Base-by-base conservation (phyloP, 257 asterid genomes). In the Capsicum rhomboideum region DNA sequence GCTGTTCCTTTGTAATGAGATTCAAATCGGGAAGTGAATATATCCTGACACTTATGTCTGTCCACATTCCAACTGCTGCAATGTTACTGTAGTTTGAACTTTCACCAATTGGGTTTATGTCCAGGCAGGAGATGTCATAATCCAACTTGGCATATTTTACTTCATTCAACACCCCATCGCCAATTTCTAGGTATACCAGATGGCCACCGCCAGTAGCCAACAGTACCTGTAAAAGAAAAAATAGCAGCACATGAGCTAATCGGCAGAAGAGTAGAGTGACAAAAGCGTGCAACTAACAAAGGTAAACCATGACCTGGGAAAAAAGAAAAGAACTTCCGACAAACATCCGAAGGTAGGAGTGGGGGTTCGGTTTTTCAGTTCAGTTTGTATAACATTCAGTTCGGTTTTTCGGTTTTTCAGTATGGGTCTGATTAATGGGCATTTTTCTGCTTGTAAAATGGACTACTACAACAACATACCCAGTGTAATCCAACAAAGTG, bases 31-130 rank as follows among this genome's bases (percentile, higher is more conserved):
- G 99, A 88, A 97, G 98, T 50, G 98, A 97, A 83, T 81, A 88
- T 31, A 84, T 88, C 68, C 93, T 86, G 79, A 91, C 91, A 86
- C 98, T 97, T 84, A 95, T 95, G 91, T 95, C 99, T n/a, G 94
- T 95, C 99, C 99, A 97, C 99, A 95, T 95, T 37, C 99, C 99
- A 83, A 97, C 99, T 9, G 97, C 99, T 85, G 98, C 99, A 31
- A 95, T 92, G 85, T 88, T 91, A 90, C 99, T 93, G 79, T 87
- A 79, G 84, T 91, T 93, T 87, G 94, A 92, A 93, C 91, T 86
- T 34, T 90, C 97, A 64, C 98, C 98, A 87, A 97, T 92, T 78
- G 99, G 97, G 90, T 97, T 95, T 46, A 97, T 93, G 88, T 97
- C 99, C 83, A 97, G 93, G 92, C 99, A 97, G 31, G 99, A 93